These are phyloP conservation scores for Glonium stellatum DNA, from an alignment of 495 filamentous ascomycete genomes.

Conservation along the genomic window DNA sequence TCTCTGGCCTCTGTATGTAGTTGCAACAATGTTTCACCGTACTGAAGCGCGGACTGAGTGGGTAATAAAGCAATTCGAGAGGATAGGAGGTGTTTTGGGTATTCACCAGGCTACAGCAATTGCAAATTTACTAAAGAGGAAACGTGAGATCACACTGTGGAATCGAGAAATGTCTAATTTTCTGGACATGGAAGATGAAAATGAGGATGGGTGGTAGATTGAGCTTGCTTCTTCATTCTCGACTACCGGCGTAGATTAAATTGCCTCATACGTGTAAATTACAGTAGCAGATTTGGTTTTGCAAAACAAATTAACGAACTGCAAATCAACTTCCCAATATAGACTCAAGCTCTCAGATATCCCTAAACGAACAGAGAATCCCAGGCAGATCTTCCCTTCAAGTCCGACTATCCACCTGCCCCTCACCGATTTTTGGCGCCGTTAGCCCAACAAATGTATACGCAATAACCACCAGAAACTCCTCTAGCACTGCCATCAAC, in stretches of 20 bases:
- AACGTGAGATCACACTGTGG: constrained; percentile 1
- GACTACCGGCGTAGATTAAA: too few species aligned
- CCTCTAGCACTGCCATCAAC: constrained; percentile 27
- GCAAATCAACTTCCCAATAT: too few species aligned
- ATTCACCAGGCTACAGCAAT: not conserved
- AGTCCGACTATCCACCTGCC: too few species aligned
- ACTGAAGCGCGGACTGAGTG: not conserved
- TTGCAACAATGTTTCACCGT: not conserved
- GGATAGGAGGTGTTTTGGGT: constrained; percentile 1
- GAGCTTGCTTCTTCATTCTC: too few species aligned
- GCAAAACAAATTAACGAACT: too few species aligned
- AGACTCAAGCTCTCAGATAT: too few species aligned
- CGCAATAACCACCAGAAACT: constrained; percentile 26
- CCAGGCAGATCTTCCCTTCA: too few species aligned
- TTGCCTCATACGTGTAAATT: too few species aligned
- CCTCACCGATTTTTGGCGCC: not conserved
- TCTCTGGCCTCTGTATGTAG: not conserved
- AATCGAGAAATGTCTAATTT: not conserved
- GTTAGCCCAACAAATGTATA: not conserved
- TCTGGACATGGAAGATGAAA: not conserved
- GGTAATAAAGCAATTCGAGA: constrained; percentile 1
- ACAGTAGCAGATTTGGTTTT: too few species aligned
- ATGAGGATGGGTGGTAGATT: not conserved
- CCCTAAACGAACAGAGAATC: too few species aligned
- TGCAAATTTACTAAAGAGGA: not conserved